phyloP scores from a whole-genome alignment of 805 yeast species.

The Myxozyma monticola region DNA sequence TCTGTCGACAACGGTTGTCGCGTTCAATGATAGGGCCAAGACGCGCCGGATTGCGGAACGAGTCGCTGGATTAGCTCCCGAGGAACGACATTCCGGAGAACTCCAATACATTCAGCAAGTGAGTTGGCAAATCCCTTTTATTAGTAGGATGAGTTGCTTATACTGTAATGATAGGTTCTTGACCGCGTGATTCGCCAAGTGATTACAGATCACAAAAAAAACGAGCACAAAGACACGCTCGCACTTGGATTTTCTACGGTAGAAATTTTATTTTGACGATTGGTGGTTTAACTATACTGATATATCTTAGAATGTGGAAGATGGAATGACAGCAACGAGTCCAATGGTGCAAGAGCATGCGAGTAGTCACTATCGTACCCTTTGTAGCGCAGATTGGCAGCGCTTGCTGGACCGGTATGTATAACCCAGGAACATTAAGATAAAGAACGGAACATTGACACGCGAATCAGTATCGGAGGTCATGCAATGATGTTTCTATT shows the following conservation, averaged over 20 bases:
- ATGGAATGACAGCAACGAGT: constrained; percentile 15
- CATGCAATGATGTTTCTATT: constrained; percentile 6
- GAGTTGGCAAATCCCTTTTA: too few relatives aligned
- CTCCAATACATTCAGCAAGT: too few relatives aligned
- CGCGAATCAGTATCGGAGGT: constrained; percentile 14
- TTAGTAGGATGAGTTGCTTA: too few relatives aligned
- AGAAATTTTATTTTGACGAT: background rate
- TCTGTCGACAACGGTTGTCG: too few relatives aligned
- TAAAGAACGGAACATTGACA: too few relatives aligned
- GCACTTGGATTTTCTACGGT: constrained; percentile 14
- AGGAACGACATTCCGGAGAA: too few relatives aligned
- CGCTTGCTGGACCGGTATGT: constrained; percentile 11
- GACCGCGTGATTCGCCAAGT: background rate
- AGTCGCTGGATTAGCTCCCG: too few relatives aligned
- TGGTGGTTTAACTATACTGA: background rate
- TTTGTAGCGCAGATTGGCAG: constrained; percentile 19
- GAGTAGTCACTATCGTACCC: constrained; percentile 13
- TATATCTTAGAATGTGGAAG: background rate
- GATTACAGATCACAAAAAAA: background rate
- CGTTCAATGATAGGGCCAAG: too few relatives aligned
- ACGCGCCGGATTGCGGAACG: too few relatives aligned
- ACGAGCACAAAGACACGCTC: constrained; percentile 2
- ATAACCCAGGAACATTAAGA: too few relatives aligned
- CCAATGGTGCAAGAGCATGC: constrained; percentile 11
- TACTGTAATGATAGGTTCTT: background rate